These are phyloP conservation scores for Chloris gayana DNA, from an alignment of 176 grass and related monocot genomes.

Conservation along the genomic window DNA sequence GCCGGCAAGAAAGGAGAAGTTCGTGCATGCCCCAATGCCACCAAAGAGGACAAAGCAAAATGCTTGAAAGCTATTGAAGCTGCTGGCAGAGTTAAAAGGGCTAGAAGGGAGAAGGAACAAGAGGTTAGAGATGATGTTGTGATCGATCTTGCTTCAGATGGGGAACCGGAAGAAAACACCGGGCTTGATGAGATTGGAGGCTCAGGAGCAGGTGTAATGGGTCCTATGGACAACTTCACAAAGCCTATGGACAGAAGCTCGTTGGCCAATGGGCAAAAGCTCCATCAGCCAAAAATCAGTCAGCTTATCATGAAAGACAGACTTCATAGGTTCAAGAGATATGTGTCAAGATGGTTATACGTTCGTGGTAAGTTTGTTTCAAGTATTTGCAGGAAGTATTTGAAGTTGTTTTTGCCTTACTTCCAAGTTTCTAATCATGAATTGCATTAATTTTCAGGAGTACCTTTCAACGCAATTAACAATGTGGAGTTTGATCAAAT, in stretches of 20 bases:
- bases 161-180: not conserved
- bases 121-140: not conserved
- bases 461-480: not conserved
- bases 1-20: not conserved
- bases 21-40: not conserved
- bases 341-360: not conserved
- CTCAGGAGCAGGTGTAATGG: not conserved
- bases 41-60: not conserved
- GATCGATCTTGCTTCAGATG: not conserved
- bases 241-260: not conserved
- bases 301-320: not conserved
- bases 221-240: not conserved
- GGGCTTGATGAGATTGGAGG: not conserved
- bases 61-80: slow-evolving; percentile 3
- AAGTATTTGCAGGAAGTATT: not conserved
- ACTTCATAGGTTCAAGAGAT: not conserved
- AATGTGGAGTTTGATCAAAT: not conserved
- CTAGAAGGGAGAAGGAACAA: not conserved
- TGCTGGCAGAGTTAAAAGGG: not conserved
- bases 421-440: too few relatives aligned
- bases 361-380: not conserved
- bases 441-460: not conserved
- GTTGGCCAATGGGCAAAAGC: not conserved
- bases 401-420: not conserved
- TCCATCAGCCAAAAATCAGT: not conserved